These are phyloP conservation scores for Curvularia verruculosa DNA, from an alignment of 2,329 filamentous ascomycete genomes.

Conservation along the genomic window DNA sequence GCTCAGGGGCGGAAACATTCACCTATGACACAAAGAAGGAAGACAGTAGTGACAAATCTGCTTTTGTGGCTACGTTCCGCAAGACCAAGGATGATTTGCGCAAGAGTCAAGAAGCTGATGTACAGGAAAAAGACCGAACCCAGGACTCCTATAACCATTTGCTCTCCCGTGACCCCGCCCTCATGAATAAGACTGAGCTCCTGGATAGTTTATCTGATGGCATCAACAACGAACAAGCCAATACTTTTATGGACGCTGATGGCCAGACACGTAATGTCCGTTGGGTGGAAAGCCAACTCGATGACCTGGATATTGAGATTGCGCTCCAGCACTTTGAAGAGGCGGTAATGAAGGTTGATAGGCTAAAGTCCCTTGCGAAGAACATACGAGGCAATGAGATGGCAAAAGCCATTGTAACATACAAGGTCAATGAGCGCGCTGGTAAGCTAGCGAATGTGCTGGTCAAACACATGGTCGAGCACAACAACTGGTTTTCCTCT, in stretches of 20 bases:
- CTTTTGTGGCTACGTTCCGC: constrained; percentile 84
- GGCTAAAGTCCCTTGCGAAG: constrained; percentile 77
- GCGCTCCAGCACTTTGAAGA: constrained; percentile 87
- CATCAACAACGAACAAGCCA: constrained; percentile 72
- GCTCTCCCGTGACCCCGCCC: constrained; percentile 75
- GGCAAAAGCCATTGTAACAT: constrained; percentile 89
- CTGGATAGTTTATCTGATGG: constrained; percentile 72
- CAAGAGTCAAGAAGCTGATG: constrained; percentile 82
- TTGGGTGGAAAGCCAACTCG: constrained; percentile 94
- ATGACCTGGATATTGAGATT: constrained; percentile 94
- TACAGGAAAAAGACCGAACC: constrained; percentile 83
- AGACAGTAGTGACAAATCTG: constrained; percentile 77
- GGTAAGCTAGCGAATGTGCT: constrained; percentile 77
- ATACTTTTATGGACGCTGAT: constrained; percentile 90
- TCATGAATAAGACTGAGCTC: constrained; percentile 79
- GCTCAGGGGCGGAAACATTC: constrained; percentile 87
- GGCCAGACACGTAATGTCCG: constrained; percentile 95
- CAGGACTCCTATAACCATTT: constrained; percentile 87
- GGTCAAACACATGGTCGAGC: constrained; percentile 76
- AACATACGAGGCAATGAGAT: constrained; percentile 83
- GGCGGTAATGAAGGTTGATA: constrained; percentile 83
- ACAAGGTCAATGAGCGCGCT: constrained; percentile 87
- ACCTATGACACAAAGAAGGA: constrained; percentile 90
- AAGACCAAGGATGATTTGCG: constrained; percentile 92
- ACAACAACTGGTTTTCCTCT: constrained; percentile 75